Evolutionary conservation across 495 filamentous ascomycete genomes (phyloP), one percentile per base, ranked within the genome.

Genomic region (Penicillium daleae): DNA sequence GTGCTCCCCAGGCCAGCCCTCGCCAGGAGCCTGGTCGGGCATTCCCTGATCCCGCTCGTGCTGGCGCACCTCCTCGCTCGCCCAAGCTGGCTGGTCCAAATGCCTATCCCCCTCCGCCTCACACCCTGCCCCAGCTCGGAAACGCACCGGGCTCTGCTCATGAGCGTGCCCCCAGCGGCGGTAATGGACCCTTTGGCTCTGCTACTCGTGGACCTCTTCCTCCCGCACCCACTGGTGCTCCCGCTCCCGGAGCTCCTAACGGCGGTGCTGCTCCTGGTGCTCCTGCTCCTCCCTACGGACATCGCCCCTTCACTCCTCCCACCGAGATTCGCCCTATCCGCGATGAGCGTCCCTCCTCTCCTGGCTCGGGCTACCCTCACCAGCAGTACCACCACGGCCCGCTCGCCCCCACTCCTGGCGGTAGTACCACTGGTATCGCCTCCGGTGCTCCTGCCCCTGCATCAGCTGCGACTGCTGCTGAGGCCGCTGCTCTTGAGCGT

Each of bases 271-370:
- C 74, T 64, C 74, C 78, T 65, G 77, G 61, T 42, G 76, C 66
- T 24, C 68, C 74, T 63, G 64, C 85, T 57, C 83, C 86, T 57
- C 80, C 86, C 19, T 89, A 87, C 70, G 51, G 29, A 54, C 83
- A 83, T 48, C 80, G 85, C 52, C 81, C 83, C 1, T 87, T 86
- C 64, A 95, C 90, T 68, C 93, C 93, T 40, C 86, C 90, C 27
- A 86, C 90, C 35, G 94, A 97, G 56, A 89, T 93, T 55, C 87
- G 92, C 50, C 92, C 93, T 0, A 87, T 96, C 68, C 85, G 93
- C 65, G 94, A 97, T 59, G 90, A 90, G 67, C 87, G 90, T 31
- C 89, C 91, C 65, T 87, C 92, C 17, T 97, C 95, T 12, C 91
- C 93, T 27, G 90, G 90, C 61, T 87, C 90, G 53, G 86, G 83